Percentiles rank a stretch among this genome's conserved stretches.
Conservation (phyloP, 2,329 filamentous ascomycete genomes). For the Lachnellula hyalina region DNA sequence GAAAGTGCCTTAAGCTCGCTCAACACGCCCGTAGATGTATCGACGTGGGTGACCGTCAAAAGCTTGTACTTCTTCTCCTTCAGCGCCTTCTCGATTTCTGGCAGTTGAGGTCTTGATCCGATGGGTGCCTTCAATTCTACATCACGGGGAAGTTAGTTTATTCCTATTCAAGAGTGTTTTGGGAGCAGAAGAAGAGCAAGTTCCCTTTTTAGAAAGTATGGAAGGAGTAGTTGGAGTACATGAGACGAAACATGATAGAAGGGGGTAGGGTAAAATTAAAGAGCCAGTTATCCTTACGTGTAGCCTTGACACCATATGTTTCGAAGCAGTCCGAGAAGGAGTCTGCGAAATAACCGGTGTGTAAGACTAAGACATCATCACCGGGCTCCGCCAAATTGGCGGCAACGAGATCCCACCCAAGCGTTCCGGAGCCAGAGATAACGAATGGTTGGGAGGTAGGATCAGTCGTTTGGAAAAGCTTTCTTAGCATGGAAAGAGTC, state of each 20-base stretch:
- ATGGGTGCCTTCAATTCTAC: conserved; percentile 86
- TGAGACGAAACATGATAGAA: not conserved
- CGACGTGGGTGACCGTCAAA: conserved; percentile 92
- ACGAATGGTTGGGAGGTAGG: conserved; percentile 83
- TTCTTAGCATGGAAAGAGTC: conserved; percentile 77
- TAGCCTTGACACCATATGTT: conserved; percentile 85
- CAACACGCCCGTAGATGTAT: conserved; percentile 93
- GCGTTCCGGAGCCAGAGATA: conserved; percentile 87
- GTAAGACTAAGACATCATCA: conserved; percentile 86
- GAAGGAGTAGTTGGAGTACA: not conserved
- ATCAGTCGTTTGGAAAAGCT: conserved; percentile 88
- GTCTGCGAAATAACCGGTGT: conserved; percentile 96
- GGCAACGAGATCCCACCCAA: conserved; percentile 96
- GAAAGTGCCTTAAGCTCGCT: conserved; percentile 83
- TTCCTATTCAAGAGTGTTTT: too few relatives aligned
- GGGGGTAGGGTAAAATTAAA: too few relatives aligned
- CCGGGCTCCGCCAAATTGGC: conserved; percentile 86
- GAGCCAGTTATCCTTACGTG: conserved; percentile 36
- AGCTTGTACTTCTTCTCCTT: conserved; percentile 91
- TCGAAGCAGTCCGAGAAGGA: conserved; percentile 88
- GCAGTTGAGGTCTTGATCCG: conserved; percentile 78
- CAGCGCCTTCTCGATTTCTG: conserved; percentile 83
- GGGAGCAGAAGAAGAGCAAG: too few relatives aligned
- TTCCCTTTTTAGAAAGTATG: not conserved
- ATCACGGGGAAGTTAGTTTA: too few relatives aligned